Evolutionary conservation across 257 asterid genomes (phyloP).

Genomic region (Verbascum thapsus): DNA sequence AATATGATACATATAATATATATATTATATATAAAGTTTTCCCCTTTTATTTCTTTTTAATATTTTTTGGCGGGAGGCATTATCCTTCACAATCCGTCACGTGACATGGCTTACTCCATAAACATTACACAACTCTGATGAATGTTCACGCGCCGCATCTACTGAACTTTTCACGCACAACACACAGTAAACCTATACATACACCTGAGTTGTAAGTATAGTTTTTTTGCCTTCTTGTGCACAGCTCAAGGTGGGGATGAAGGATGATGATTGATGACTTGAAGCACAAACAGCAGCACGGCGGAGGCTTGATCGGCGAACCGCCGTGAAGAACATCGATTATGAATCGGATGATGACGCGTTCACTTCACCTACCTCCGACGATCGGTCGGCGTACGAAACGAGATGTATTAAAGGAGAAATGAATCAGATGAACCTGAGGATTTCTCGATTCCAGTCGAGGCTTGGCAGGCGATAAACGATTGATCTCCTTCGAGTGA

Average conservation of each 20-base stretch:
- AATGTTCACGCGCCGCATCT: too few relatives aligned
- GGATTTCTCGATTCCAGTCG: conserved; percentile 56
- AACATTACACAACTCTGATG: conserved; percentile 24
- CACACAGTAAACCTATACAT: conserved; percentile 17
- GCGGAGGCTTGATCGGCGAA: conserved; percentile 55
- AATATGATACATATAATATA: too few relatives aligned
- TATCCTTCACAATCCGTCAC: too few relatives aligned
- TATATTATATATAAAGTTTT: too few relatives aligned
- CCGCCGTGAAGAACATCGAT: conserved; percentile 51
- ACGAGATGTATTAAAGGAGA: conserved; percentile 50
- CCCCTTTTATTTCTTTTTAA: too few relatives aligned
- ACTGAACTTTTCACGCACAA: conserved; percentile 38
- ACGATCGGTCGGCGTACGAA: conserved; percentile 36
- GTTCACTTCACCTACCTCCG: conserved; percentile 32
- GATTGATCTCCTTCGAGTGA: conserved; percentile 37
- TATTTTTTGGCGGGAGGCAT: too few relatives aligned
- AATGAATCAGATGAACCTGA: conserved; percentile 45
- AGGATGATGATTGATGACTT: conserved; percentile 37
- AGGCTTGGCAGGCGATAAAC: conserved; percentile 61
- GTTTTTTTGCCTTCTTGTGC: neutral
- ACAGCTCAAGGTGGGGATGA: too few relatives aligned
- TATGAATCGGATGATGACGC: conserved; percentile 42
- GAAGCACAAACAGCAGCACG: conserved; percentile 40
- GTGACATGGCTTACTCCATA: too few relatives aligned
- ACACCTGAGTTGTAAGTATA: conserved; percentile 11